These are phyloP conservation scores for baker's yeast (Saccharomyces cerevisiae) DNA, from an alignment of 805 yeast genomes.

Conservation along the genomic window DNA sequence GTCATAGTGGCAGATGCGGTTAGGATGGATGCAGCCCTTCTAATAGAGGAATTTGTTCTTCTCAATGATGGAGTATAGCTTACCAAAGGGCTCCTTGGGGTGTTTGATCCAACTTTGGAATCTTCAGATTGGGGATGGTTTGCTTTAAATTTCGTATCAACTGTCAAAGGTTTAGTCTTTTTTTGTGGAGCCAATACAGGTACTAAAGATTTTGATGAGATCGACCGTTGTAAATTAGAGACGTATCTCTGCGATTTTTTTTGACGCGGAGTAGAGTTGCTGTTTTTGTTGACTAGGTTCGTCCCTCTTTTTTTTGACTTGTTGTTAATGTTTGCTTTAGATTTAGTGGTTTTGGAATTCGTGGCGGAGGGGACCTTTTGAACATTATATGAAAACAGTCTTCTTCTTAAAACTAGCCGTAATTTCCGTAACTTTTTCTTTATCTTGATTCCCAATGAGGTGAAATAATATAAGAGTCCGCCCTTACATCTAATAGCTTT, in stretches of 20 bases:
- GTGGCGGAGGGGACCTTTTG: neutral
- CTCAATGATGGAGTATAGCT: conserved; percentile 17
- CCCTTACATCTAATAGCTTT: conserved; percentile 34
- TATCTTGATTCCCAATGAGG: conserved; percentile 20
- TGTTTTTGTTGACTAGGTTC: conserved; percentile 8
- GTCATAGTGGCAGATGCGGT: conserved; percentile 13
- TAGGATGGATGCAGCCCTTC: conserved; percentile 31
- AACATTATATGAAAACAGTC: conserved; percentile 12
- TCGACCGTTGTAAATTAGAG: conserved; percentile 24
- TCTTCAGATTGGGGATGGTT: neutral
- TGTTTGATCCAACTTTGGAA: neutral
- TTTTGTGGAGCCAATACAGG: conserved; percentile 9
- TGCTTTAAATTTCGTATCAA: neutral
- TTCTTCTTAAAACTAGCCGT: conserved; percentile 24
- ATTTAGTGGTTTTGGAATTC: neutral
- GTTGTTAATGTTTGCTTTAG: neutral
- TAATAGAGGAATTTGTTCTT: conserved; percentile 31
- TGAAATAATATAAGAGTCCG: conserved; percentile 31
- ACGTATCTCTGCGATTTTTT: conserved; percentile 24
- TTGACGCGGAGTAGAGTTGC: conserved; percentile 21
- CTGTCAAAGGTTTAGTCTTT: neutral
- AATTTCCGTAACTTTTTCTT: conserved; percentile 21
- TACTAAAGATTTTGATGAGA: conserved; percentile 17
- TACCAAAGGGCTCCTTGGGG: neutral
- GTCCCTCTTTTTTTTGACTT: neutral